A percentile compares a stretch with the other conserved stretches of the same genome.
Evolutionary conservation across 2,329 filamentous ascomycete species (phyloP).

Genomic region (Fusarium nanum): DNA sequence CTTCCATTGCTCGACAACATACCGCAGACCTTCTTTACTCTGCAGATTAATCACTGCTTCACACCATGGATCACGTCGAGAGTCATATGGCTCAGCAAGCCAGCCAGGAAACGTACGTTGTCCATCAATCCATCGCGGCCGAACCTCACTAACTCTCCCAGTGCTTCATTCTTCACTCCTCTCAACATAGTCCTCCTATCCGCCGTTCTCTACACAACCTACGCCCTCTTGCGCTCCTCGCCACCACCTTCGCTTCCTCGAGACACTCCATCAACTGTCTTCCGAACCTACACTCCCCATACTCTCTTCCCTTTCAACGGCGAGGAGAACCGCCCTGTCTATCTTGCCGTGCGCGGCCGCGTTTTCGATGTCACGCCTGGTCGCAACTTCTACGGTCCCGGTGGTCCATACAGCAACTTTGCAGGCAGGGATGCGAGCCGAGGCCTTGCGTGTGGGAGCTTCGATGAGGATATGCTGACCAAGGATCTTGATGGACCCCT

Average conservation of each 20-base stretch:
- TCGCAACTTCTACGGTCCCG: constrained; percentile 94
- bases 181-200: constrained; percentile 71
- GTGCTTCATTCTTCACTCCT: constrained; percentile 65
- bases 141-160: constrained; percentile 35
- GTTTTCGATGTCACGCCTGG: constrained; percentile 92
- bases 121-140: not conserved
- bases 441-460: constrained; percentile 89
- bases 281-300: constrained; percentile 77
- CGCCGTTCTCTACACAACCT: constrained; percentile 68
- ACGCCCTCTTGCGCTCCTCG: constrained; percentile 64
- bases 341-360: constrained; percentile 88
- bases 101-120: constrained; percentile 56
- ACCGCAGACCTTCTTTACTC: not conserved
- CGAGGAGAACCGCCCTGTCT: constrained; percentile 77
- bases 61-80: constrained; percentile 67
- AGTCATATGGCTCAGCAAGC: constrained; percentile 67
- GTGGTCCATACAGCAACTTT: constrained; percentile 95
- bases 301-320: constrained; percentile 91
- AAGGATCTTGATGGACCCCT: constrained; percentile 87
- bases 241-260: constrained; percentile 61
- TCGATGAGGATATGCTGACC: constrained; percentile 95
- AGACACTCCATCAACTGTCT: constrained; percentile 69
- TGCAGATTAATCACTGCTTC: not conserved
- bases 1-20: not conserved
- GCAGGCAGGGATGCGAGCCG: constrained; percentile 91